Evolutionary conservation across 768 basidiomycete species (phyloP).

Genomic region (Suillus fuscotomentosus): DNA sequence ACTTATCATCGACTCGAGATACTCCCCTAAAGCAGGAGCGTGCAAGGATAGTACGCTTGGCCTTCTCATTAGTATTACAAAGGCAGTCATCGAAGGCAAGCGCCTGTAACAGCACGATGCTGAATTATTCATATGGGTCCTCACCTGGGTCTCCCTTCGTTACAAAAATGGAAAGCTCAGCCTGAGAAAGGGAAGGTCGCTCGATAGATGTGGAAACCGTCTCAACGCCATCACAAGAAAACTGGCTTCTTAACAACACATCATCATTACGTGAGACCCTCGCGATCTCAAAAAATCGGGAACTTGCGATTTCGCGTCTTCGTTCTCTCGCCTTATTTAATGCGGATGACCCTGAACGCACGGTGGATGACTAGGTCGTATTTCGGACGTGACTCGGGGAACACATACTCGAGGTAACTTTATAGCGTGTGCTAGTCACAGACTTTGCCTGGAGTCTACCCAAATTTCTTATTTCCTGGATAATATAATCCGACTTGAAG

Average conservation of each 20-base stretch:
- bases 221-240: too few species aligned
- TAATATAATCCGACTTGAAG: too few species aligned
- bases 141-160: background rate
- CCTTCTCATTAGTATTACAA: background rate
- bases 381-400: too few species aligned
- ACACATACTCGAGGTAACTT: too few species aligned
- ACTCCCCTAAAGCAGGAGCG: background rate
- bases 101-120: background rate
- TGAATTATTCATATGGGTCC: constrained; percentile 1
- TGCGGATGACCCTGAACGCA: too few species aligned
- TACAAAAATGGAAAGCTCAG: background rate
- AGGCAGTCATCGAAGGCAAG: background rate
- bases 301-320: too few species aligned
- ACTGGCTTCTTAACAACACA: background rate
- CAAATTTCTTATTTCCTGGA: too few species aligned
- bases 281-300: too few species aligned
- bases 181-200: background rate
- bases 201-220: background rate
- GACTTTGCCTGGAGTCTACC: too few species aligned
- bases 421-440: too few species aligned
- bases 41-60: constrained; percentile 8
- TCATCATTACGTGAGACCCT: background rate
- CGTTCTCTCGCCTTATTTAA: too few species aligned
- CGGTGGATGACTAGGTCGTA: too few species aligned
- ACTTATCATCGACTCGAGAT: background rate